Conservation (phyloP, 2,329 filamentous ascomycete genomes). For the Rachicladosporium sp. region DNA sequence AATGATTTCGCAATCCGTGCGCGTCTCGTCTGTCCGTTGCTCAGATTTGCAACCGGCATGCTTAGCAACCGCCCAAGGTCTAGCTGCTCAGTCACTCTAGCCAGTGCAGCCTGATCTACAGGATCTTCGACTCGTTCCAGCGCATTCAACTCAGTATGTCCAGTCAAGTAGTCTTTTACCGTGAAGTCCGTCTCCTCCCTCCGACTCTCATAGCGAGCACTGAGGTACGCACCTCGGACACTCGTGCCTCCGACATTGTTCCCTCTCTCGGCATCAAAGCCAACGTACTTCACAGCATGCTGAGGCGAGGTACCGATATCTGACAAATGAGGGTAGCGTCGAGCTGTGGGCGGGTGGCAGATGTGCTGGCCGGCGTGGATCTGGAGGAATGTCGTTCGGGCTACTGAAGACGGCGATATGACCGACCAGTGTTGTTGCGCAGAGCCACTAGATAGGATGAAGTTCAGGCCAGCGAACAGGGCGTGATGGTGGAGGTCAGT, state of each 20-base stretch:
- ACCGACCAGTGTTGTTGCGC: constrained; percentile 62
- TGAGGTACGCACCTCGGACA: constrained; percentile 66
- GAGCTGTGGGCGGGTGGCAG: constrained; percentile 60
- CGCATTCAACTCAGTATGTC: constrained; percentile 73
- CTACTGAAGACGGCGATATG: constrained; percentile 64
- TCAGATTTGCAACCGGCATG: constrained; percentile 78
- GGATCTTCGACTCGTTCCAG: constrained; percentile 37
- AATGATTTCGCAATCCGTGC: constrained; percentile 81
- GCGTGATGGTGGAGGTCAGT: constrained; percentile 49
- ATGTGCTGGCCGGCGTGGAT: constrained; percentile 64
- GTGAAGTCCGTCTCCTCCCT: constrained; percentile 82
- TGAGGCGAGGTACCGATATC: constrained; percentile 44
- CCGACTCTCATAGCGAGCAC: constrained; percentile 78
- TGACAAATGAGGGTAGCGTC: constrained; percentile 68
- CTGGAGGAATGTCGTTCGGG: constrained; percentile 73
- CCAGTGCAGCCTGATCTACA: constrained; percentile 39
- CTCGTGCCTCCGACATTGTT: constrained; percentile 40
- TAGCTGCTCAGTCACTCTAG: constrained; percentile 56
- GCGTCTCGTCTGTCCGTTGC: constrained; percentile 82
- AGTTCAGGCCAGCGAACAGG: constrained; percentile 59
- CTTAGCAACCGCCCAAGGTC: constrained; percentile 56
- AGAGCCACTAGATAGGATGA: constrained; percentile 40
- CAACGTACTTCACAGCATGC: constrained; percentile 74
- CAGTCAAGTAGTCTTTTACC: constrained; percentile 65
- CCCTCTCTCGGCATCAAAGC: constrained; percentile 65